phyloP scores from a whole-genome alignment of 441 rosid genomes.

The Isatis lusitanica region DNA sequence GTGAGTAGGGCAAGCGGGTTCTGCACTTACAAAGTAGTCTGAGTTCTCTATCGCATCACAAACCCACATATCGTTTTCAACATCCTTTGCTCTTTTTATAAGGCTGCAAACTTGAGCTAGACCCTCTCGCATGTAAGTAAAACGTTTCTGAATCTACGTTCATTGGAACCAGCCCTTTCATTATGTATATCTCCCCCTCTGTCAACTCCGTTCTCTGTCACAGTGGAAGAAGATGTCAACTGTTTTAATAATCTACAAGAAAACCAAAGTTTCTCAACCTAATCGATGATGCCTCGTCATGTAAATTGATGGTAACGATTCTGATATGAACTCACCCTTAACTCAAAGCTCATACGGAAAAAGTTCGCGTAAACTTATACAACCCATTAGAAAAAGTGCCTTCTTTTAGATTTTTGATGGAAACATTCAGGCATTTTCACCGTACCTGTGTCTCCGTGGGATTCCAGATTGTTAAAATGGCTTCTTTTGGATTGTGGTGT shows the following conservation, averaged over 20 bases:
- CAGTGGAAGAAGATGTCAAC: constrained; percentile 17
- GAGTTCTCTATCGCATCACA: constrained; percentile 92
- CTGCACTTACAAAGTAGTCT: constrained; percentile 50
- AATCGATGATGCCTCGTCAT: background rate
- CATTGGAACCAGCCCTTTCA: constrained; percentile 63
- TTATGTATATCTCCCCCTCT: constrained; percentile 83
- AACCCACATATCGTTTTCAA: constrained; percentile 66
- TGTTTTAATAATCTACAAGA: background rate
- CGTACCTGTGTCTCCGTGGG: constrained; percentile 89
- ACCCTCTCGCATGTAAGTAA: constrained; percentile 81
- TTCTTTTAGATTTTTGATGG: constrained; percentile 10
- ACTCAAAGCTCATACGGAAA: no score
- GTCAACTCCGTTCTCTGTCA: constrained; percentile 67
- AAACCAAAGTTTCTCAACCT: constrained; percentile 1
- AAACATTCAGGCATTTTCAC: constrained; percentile 15
- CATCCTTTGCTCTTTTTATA: constrained; percentile 80
- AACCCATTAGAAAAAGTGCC: no score
- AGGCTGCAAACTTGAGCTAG: constrained; percentile 59
- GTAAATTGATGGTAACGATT: background rate
- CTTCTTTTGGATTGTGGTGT: constrained; percentile 37
- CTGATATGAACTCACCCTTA: background rate
- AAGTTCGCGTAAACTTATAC: no score
- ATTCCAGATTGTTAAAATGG: constrained; percentile 88
- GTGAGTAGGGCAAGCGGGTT: constrained; percentile 52
- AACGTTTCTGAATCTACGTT: constrained; percentile 62